These are phyloP conservation scores for Bryopsis sp. DNA, from an alignment of 139 green algal genomes.

Conservation along the genomic window DNA sequence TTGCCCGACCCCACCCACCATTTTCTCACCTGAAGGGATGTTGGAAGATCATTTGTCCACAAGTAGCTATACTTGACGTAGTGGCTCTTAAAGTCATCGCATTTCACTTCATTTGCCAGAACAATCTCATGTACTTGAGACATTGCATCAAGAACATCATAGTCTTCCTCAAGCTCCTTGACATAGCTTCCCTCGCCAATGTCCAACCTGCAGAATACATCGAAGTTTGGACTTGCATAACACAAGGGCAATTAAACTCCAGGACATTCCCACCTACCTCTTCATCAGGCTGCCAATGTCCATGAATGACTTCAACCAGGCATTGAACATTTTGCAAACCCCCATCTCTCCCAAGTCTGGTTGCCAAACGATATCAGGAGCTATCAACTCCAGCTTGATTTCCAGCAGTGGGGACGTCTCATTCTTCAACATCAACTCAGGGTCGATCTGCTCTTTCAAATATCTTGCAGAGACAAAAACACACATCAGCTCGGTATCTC, in stretches of 20 bases:
- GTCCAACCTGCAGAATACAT: constrained; percentile 40
- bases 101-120: constrained; percentile 58
- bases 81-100: constrained; percentile 60
- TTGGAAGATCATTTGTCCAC: constrained; percentile 65
- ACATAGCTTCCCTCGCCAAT: constrained; percentile 73
- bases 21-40: constrained; percentile 31
- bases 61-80: constrained; percentile 70
- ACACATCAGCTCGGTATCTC: too few species aligned
- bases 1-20: background rate
- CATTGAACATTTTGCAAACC: constrained; percentile 63
- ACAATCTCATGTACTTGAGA: constrained; percentile 44
- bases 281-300: constrained; percentile 49
- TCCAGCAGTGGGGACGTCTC: constrained; percentile 68
- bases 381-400: constrained; percentile 69
- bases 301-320: constrained; percentile 68
- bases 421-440: constrained; percentile 46
- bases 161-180: constrained; percentile 84
- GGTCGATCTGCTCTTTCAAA: constrained; percentile 46
- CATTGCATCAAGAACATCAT: constrained; percentile 57
- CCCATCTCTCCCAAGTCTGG: constrained; percentile 56
- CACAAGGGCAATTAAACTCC: too few species aligned
- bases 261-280: background rate
- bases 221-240: background rate
- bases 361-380: constrained; percentile 66
- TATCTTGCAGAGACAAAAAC: constrained; percentile 6